Evolutionary conservation across 768 basidiomycete species (phyloP).

Genomic region (Plicaturopsis crispa): DNA sequence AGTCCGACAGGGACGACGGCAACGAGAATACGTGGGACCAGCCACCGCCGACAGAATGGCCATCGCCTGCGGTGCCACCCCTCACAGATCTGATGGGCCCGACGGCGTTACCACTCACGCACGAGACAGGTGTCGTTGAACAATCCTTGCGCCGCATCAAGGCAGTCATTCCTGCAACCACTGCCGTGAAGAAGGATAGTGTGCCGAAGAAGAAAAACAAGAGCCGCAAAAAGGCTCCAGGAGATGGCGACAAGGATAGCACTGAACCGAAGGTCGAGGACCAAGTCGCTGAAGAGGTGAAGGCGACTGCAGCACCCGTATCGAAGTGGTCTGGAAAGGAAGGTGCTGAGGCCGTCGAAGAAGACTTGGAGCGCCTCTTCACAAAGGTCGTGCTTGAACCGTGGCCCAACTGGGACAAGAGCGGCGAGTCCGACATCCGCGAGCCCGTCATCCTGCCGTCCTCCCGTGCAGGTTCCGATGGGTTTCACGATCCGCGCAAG

Average conservation of each 20-base stretch:
- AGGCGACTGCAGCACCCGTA: no score
- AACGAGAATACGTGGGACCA: no score
- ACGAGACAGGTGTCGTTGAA: conserved; percentile 60
- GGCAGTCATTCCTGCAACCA: conserved; percentile 25
- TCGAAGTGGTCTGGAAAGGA: no score
- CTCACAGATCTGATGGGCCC: conserved; percentile 45
- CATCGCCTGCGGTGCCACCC: conserved; percentile 10
- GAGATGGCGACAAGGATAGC: neutral
- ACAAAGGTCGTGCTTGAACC: conserved; percentile 47
- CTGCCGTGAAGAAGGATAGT: conserved; percentile 15
- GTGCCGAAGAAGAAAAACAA: conserved; percentile 7
- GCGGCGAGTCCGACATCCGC: conserved; percentile 29
- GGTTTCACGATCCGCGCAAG: conserved; percentile 39
- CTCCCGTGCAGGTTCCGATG: conserved; percentile 24
- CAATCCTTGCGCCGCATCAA: conserved; percentile 52
- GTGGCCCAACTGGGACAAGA: conserved; percentile 40
- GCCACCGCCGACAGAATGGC: no score
- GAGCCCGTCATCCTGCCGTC: conserved; percentile 25
- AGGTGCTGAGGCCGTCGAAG: conserved; percentile 30
- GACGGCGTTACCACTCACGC: conserved; percentile 50
- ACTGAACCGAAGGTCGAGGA: conserved; percentile 35
- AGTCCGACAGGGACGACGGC: neutral
- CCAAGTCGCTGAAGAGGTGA: no score
- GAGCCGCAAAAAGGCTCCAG: conserved; percentile 7
- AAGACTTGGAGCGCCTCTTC: conserved; percentile 36